Percentiles rank a stretch among this genome's conserved stretches.
Conservation (phyloP, 2,329 filamentous ascomycete genomes). For the Saccharata proteae region DNA sequence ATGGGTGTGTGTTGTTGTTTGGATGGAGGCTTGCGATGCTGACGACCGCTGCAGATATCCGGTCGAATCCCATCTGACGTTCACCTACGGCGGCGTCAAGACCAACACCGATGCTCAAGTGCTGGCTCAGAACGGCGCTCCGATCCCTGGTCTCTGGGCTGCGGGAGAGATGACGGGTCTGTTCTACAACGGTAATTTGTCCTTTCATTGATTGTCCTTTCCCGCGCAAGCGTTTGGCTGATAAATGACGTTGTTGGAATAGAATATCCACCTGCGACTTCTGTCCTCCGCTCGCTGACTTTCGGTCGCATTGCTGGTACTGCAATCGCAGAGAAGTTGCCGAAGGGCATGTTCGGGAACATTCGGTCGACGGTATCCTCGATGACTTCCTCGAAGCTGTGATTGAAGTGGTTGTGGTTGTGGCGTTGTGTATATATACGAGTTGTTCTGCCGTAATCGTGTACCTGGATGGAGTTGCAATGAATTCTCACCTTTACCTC, state of each 20-base stretch:
- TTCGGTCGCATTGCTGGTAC: slow-evolving; percentile 21
- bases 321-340: slow-evolving; percentile 17
- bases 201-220: neutral
- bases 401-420: too few relatives aligned
- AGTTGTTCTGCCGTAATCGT: too few relatives aligned
- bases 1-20: slow-evolving; percentile 15
- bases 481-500: too few relatives aligned
- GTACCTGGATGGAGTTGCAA: too few relatives aligned
- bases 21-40: neutral
- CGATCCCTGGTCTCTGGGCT: slow-evolving; percentile 16
- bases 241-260: too few relatives aligned
- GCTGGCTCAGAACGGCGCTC: slow-evolving; percentile 26
- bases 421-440: too few relatives aligned
- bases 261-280: slow-evolving; percentile 23
- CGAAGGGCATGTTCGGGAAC: slow-evolving; percentile 1
- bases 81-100: slow-evolving; percentile 29
- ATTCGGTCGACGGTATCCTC: slow-evolving; percentile 1
- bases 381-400: slow-evolving; percentile 1
- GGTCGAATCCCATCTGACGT: slow-evolving; percentile 13
- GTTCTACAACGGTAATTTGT: slow-evolving; percentile 19
- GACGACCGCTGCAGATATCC: slow-evolving; percentile 12
- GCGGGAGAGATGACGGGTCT: slow-evolving; percentile 23
- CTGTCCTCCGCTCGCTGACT: slow-evolving; percentile 20
- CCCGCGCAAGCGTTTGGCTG: neutral
- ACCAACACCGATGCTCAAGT: slow-evolving; percentile 27